Evolutionary conservation across 441 rosid genomes (phyloP).

Genomic region (Adansonia gregorii): DNA sequence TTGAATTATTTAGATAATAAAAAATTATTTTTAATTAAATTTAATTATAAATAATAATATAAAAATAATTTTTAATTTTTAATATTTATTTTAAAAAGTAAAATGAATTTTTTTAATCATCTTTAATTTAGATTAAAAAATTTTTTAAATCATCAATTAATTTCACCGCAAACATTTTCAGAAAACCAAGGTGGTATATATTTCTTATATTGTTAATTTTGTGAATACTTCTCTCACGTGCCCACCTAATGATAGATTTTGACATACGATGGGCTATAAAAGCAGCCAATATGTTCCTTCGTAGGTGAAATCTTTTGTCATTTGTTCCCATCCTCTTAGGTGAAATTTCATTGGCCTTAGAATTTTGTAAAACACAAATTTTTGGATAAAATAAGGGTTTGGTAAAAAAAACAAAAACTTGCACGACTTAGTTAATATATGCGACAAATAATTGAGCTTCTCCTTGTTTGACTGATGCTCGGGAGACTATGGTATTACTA

Average conservation of each 20-base stretch:
- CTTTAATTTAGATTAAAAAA: too few species aligned
- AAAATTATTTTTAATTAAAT: too few species aligned
- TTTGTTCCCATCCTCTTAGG: neutral
- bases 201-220: too few species aligned
- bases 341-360: neutral
- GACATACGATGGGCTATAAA: neutral
- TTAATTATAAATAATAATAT: too few species aligned
- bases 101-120: too few species aligned
- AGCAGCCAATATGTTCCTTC: neutral
- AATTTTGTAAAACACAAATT: neutral
- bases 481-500: neutral
- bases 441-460: constrained; percentile 17
- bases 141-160: too few species aligned
- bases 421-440: neutral
- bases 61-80: too few species aligned
- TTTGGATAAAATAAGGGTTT: neutral
- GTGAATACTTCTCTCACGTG: neutral
- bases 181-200: neutral
- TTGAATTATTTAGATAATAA: too few species aligned
- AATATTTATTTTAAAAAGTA: too few species aligned
- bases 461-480: neutral
- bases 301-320: too few species aligned
- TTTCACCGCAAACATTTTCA: too few species aligned
- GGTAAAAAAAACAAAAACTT: neutral
- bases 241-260: neutral